Conservation (phyloP, 176 grass and related monocot species). For the Cenchrus fungigraminus region DNA sequence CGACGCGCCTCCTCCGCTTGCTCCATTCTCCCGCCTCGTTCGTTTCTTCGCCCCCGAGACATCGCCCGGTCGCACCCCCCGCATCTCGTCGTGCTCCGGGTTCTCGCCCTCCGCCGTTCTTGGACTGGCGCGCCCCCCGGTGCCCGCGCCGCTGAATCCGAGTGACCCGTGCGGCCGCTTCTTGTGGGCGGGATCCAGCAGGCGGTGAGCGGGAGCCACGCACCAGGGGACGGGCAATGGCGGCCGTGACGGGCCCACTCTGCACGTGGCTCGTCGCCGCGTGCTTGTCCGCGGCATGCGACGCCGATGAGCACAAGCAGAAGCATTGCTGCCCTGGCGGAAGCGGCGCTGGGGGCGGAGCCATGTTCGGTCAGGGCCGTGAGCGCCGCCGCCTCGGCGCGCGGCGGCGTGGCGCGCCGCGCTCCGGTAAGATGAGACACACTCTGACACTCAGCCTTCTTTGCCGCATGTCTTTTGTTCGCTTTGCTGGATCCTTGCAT, state of each 20-base stretch:
- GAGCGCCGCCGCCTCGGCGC: slow-evolving; percentile 46
- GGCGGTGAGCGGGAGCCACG: slow-evolving; percentile 4
- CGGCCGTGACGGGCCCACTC: slow-evolving; percentile 68
- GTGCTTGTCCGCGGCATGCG: slow-evolving; percentile 62
- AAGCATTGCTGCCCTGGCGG: slow-evolving; percentile 29
- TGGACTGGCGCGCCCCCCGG: background rate
- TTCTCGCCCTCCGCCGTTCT: slow-evolving; percentile 25
- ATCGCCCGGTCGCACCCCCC: background rate
- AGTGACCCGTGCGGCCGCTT: background rate
- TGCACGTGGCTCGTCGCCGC: slow-evolving; percentile 81
- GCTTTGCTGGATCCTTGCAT: slow-evolving; percentile 40
- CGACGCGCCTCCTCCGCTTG: slow-evolving; percentile 17
- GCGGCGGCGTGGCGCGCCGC: slow-evolving; percentile 43
- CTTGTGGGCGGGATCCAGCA: slow-evolving; percentile 26
- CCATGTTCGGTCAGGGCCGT: slow-evolving; percentile 41
- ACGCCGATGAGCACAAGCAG: slow-evolving; percentile 34
- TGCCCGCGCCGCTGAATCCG: background rate
- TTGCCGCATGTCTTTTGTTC: slow-evolving; percentile 42
- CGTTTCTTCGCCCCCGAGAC: slow-evolving; percentile 14
- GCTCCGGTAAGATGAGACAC: slow-evolving; percentile 41
- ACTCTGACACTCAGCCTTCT: slow-evolving; percentile 16
- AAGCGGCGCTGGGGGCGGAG: slow-evolving; percentile 29
- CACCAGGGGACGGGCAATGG: slow-evolving; percentile 44
- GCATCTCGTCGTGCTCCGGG: slow-evolving; percentile 35
- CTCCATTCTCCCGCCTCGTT: background rate